Evolutionary conservation across 306 rosid genomes (phyloP), one percentile per base, ranked within the genome.

Genomic region (Rosa persica): DNA sequence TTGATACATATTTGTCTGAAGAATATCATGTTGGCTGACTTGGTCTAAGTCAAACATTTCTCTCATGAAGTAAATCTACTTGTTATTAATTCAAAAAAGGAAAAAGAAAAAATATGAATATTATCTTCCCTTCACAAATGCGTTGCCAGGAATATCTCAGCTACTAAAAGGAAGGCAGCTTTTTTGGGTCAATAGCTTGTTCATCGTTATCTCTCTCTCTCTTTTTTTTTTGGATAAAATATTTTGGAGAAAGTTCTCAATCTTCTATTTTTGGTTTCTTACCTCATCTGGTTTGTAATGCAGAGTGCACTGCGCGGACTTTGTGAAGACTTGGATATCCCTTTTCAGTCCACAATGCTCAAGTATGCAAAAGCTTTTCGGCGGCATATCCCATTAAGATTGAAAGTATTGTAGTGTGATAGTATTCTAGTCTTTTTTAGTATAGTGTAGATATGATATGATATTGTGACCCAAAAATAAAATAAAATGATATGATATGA

Each of bases 281-380:
- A 68, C 55, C 27, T 67, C 30, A 40, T 73, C 72, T 76, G 44
- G 30, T 82, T 87, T 71, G 51, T 62, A 71, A 60, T 73, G 75
- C 85, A 93, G 97, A 89, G 84, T 83, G 86, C 92, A 15, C 79
- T 93, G 27, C 84, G 81, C 3, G 82, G 89, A 81, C 93, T 93
- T 76, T 93, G 96, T 81, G 88, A 89, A 73, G 92, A 93, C 36
- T 82, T 93, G 76, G 86, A 78, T 43, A 93, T 90, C 83, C 90
- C 96, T 79, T 93, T 89, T 76, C 93, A 89, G 80, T 80, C 86
- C 70, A 61, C 85, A 74, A 93, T 93, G 97, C 91, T 90, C 81
- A 86, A 78, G 97, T 90, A 88, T 61, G 90, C 79, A 83, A 54
- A 73, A 71, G 44, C 36, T 71, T 68, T 38, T 22, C 5, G 4